A percentile compares a stretch with the other conserved stretches of the same genome.
Conservation (phyloP, 2,329 filamentous ascomycete genomes). For the Rhexocercosporidium sp. region DNA sequence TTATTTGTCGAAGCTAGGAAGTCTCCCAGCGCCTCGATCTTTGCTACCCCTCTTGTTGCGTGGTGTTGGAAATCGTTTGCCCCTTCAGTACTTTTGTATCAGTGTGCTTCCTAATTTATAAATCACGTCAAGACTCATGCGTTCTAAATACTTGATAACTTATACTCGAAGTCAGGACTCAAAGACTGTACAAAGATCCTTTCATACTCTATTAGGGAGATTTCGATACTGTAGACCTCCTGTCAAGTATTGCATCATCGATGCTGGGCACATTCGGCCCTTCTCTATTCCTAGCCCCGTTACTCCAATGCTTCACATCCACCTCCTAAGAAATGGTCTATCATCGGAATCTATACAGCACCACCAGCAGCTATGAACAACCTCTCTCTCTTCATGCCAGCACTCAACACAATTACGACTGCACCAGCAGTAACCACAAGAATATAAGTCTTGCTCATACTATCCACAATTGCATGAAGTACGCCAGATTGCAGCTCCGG, state of each 20-base stretch:
- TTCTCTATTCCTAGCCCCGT: neutral
- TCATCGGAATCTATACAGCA: neutral
- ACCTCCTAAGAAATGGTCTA: neutral
- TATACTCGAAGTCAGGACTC: no score
- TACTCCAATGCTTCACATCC: neutral
- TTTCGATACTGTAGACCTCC: neutral
- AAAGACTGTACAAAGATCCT: neutral
- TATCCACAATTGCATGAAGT: constrained; percentile 42
- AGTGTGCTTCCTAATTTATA: no score
- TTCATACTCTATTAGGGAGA: neutral
- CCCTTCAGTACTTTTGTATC: no score
- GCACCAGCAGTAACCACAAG: constrained; percentile 43
- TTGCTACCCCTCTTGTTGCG: no score
- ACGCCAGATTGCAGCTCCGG: constrained; percentile 28
- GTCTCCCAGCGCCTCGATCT: no score
- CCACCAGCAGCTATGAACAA: constrained; percentile 24
- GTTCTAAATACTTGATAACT: no score
- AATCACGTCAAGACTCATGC: no score
- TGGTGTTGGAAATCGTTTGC: no score
- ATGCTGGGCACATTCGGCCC: neutral
- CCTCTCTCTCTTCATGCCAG: constrained; percentile 43
- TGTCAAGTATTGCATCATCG: neutral
- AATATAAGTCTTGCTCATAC: constrained; percentile 44
- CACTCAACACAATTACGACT: constrained; percentile 39
- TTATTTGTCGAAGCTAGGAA: no score